Conservation (phyloP, 1,139 yeast genomes). For the Pichia kudriavzevii region DNA sequence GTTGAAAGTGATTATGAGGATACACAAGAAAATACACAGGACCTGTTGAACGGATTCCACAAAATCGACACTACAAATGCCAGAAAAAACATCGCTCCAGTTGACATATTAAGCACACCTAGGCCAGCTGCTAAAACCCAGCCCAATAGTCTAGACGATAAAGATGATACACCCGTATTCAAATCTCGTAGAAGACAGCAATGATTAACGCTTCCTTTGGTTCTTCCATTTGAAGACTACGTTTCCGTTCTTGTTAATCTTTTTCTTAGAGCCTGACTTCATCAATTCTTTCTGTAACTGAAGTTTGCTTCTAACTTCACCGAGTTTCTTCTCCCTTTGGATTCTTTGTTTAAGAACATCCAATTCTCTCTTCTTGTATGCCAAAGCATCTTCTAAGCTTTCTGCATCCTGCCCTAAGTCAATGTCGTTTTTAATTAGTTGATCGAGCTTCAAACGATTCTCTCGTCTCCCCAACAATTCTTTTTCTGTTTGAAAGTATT, state of each 20-base stretch:
- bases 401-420: slow-evolving; percentile 17
- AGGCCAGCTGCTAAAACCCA: too few relatives aligned
- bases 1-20: slow-evolving; percentile 14
- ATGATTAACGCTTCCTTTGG: slow-evolving; percentile 58
- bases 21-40: background rate
- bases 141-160: slow-evolving; percentile 21
- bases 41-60: background rate
- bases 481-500: slow-evolving; percentile 62
- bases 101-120: background rate
- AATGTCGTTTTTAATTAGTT: slow-evolving; percentile 38
- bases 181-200: slow-evolving; percentile 27
- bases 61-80: background rate
- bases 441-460: slow-evolving; percentile 61
- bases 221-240: slow-evolving; percentile 79
- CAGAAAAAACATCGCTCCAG: background rate
- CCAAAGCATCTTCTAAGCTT: slow-evolving; percentile 11
- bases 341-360: slow-evolving; percentile 49
- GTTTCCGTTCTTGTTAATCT: slow-evolving; percentile 58
- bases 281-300: slow-evolving; percentile 75
- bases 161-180: slow-evolving; percentile 33
- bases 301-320: slow-evolving; percentile 63
- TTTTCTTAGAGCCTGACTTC: slow-evolving; percentile 85
- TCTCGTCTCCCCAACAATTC: slow-evolving; percentile 57
- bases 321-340: slow-evolving; percentile 60
- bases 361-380: slow-evolving; percentile 46